These are phyloP conservation scores for Tricholoma terreum DNA, from an alignment of 768 basidiomycete species.

Conservation along the genomic window DNA sequence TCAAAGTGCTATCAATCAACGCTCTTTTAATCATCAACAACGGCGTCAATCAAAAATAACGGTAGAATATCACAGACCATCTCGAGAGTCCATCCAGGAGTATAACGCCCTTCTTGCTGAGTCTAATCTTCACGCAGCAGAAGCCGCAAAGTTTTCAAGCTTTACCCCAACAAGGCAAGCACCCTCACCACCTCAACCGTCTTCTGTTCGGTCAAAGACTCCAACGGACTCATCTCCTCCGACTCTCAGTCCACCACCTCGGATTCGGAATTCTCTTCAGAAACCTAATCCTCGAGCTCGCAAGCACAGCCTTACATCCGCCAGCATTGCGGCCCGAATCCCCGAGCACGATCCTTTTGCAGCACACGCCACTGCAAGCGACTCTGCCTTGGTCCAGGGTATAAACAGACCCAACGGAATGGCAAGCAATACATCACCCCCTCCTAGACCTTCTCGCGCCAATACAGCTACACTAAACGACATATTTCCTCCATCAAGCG, in stretches of 20 bases:
- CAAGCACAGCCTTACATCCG: constrained; percentile 49
- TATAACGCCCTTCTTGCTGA: constrained; percentile 71
- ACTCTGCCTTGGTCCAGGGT: constrained; percentile 24
- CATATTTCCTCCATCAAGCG: constrained; percentile 49
- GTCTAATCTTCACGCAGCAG: constrained; percentile 53
- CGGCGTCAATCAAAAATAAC: constrained; percentile 60
- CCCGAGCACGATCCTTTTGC: constrained; percentile 63
- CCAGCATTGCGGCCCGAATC: constrained; percentile 33
- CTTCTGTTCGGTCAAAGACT: constrained; percentile 44
- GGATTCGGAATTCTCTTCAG: constrained; percentile 57
- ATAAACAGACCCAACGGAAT: constrained; percentile 32
- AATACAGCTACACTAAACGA: constrained; percentile 83
- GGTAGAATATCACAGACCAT: constrained; percentile 74
- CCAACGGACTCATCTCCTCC: constrained; percentile 42
- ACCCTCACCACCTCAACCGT: constrained; percentile 38
- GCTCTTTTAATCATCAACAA: constrained; percentile 38
- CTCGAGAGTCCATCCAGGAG: constrained; percentile 72
- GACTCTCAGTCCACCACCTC: constrained; percentile 28
- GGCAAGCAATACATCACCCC: constrained; percentile 49
- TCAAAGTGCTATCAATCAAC: constrained; percentile 49
- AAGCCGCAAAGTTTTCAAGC: constrained; percentile 38
- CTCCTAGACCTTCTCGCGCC: constrained; percentile 77
- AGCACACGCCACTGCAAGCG: constrained; percentile 29
- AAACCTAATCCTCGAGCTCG: constrained; percentile 53
- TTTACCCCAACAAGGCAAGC: constrained; percentile 37